Conservation (phyloP, 805 yeast species). For the Candida cerambycidarum region DNA sequence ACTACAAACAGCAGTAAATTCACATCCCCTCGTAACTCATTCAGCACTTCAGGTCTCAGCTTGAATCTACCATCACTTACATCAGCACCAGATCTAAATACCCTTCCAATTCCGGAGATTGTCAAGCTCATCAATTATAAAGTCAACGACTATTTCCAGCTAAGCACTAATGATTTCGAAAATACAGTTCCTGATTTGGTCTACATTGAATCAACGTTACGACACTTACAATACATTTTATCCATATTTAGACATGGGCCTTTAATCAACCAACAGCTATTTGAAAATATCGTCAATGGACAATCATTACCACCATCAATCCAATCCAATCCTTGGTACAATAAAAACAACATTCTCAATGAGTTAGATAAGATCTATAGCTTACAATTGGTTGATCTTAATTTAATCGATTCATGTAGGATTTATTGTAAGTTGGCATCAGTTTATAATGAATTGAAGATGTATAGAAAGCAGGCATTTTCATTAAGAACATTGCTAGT, state of each 20-base stretch:
- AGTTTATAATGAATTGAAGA: conserved; percentile 59
- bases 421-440: conserved; percentile 67
- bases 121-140: conserved; percentile 28
- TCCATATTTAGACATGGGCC: conserved; percentile 50
- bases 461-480: conserved; percentile 67
- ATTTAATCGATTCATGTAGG: conserved; percentile 53
- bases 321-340: conserved; percentile 16
- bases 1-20: conserved; percentile 3
- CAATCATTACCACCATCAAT: not conserved
- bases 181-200: conserved; percentile 84
- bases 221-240: conserved; percentile 63
- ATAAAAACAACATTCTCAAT: conserved; percentile 41
- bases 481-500: conserved; percentile 64
- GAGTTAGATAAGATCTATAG: conserved; percentile 37
- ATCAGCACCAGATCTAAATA: conserved; percentile 24
- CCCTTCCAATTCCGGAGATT: conserved; percentile 33
- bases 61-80: conserved; percentile 26
- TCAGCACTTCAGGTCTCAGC: conserved; percentile 24
- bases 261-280: conserved; percentile 37
- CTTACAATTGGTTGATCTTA: conserved; percentile 35
- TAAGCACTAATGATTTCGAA: conserved; percentile 56
- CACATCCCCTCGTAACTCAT: conserved; percentile 36
- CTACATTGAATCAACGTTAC: conserved; percentile 66
- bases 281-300: conserved; percentile 42
- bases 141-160: conserved; percentile 29